Base-by-base conservation (phyloP, 164 flowering plant genomes). In the Vitis rotundifolia region DNA sequence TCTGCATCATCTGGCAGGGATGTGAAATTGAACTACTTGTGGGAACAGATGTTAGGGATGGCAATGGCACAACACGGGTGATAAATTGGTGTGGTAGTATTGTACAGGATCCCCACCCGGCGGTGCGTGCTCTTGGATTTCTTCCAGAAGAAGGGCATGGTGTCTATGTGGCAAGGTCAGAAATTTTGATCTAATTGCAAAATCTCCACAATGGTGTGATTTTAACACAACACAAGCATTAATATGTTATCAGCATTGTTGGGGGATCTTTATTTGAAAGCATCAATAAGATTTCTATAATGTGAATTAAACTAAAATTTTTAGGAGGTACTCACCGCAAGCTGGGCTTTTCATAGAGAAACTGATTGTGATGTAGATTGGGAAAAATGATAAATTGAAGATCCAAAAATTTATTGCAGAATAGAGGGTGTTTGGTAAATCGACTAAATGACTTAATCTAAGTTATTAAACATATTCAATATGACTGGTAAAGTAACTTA, bases 71-170 rank as follows among this genome's bases (percentile, higher is more conserved):
- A 28, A 75, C 88, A 9, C 87, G 90, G 14, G 87, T 80, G 75
- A 78, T 92, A 59, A 92, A 92, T 78, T 94, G 98, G 98, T 89
- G 97, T 78, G 98, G 98, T 11, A 92, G 92, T 75, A 83, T 91
- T 44, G 87, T 92, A 67, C 98, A 92, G 73, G 95, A 94, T 76
- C 91, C 98, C 71, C 95, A 91, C 68, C 73, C 91, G 37, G 97
- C 97, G 31, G 97, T 94, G 5, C 94, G 98, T 71, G 93, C 97
- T 62, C 94, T 92, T 71, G 97, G 97, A n/a, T 94, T 88, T 82
- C 90, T 92, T 76, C 97, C 98, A 14, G 94, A 89, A 78, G 93
- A 92, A 84, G 93, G 98, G 26, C 97, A 94, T 84, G 98, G 98
- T 57, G 97, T 94, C 14, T 92, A 89, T 82, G 94, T 94, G 54